Evolutionary conservation across 2,329 filamentous ascomycete genomes (phyloP).

Genomic region (Trichocomaceae sp.): DNA sequence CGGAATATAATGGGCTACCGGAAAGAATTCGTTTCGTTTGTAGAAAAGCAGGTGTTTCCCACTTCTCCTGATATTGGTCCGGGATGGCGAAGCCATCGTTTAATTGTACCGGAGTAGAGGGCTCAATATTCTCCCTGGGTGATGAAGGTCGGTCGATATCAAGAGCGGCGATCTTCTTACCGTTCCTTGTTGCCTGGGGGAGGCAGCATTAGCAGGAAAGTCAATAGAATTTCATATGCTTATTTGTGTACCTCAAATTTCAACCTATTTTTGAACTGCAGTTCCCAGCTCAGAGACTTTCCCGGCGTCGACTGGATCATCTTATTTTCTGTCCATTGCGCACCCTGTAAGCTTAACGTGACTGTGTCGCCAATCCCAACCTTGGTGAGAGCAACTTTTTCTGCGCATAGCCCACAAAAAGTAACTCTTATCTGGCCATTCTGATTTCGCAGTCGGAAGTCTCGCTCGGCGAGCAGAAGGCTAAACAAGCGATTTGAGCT

Average conservation of each 20-base stretch:
- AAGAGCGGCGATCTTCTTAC: constrained; percentile 31
- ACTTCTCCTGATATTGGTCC: constrained; percentile 45
- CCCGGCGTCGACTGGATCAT: constrained; percentile 49
- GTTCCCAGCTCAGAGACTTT: constrained; percentile 52
- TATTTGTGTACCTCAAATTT: constrained; percentile 33
- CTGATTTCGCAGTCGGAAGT: constrained; percentile 69
- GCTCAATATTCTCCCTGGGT: constrained; percentile 12
- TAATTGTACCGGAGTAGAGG: constrained; percentile 4
- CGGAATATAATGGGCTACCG: constrained; percentile 58
- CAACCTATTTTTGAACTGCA: constrained; percentile 40
- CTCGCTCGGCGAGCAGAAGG: constrained; percentile 75
- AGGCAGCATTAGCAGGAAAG: neutral
- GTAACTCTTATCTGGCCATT: constrained; percentile 76
- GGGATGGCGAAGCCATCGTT: neutral
- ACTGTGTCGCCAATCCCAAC: constrained; percentile 75
- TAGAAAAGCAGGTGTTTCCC: constrained; percentile 71
- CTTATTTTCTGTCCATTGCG: constrained; percentile 54
- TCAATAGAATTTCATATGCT: neutral
- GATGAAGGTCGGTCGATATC: constrained; percentile 46
- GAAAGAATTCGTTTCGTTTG: constrained; percentile 65
- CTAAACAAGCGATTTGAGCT: constrained; percentile 66
- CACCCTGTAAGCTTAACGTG: constrained; percentile 61
- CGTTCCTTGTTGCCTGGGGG: constrained; percentile 23
- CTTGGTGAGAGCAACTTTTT: constrained; percentile 58
- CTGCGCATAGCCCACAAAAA: constrained; percentile 65